Base-by-base conservation (phyloP, 345 rosid genomes). In the Salix suchowensis region DNA sequence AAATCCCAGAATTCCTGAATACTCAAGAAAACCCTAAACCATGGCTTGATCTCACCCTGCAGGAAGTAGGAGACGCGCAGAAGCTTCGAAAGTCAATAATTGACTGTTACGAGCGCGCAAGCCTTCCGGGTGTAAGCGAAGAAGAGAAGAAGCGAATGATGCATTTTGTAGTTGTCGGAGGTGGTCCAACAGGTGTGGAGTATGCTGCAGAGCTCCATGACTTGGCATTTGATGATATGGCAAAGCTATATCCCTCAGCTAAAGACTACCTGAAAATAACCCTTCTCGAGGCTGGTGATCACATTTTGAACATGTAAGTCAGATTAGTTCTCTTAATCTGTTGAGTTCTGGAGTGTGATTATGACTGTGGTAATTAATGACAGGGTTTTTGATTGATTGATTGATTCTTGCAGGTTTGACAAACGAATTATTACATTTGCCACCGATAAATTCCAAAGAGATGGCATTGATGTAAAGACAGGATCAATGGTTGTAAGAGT, bases 131-230 rank as follows among this genome's bases (percentile, higher is more conserved):
- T 74, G 50, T 89, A 9, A 87, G 86, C 6, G 97, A 94, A 26
- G 94, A 90, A 75, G 95, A 91, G 85, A 90, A 83, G 87, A 88
- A 85, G 67, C 85, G 86, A 76, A 87, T 90, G 67, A 81, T 90
- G 75, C 93, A 94, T 77, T 94, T 94, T 80, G 95, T 94, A 24
- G 94, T 91, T 2, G 97, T 94, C 46, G 98, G 95, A 5, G 98
- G 98, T 15, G 97, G 97, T 21, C 97, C 98, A 26, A 87, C 93
- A 1, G 95, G 98, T 7, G 97, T 94, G 14, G 98, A 94, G 85
- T 94, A 88, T 84, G 92, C 97, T 21, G 95, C 98, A 7, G 98
- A 91, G 87, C 91, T 94, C 36, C 94, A 85, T 70, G 98, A 94
- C 72, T 86, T 85, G 67, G 86, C 88, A 1, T 76, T 81, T 8